phyloP scores from a whole-genome alignment of 345 rosid species.

The Acer campestre region DNA sequence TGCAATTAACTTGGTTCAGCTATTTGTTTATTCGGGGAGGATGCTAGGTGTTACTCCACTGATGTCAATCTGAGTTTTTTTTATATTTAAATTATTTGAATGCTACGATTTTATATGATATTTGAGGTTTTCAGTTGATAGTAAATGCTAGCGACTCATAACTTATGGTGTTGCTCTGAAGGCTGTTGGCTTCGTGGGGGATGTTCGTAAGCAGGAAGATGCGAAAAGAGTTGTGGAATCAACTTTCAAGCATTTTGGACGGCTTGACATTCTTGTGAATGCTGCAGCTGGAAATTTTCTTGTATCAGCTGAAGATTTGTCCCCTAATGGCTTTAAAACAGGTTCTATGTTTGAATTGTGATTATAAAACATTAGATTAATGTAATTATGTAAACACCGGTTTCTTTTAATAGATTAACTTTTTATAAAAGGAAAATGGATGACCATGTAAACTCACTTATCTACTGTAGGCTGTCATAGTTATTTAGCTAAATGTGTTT shows the following conservation, averaged over 20 bases:
- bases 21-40: background rate
- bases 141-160: background rate
- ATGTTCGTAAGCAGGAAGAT: conserved; percentile 78
- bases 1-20: background rate
- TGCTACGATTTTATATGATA: background rate
- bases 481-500: conserved; percentile 3
- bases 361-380: background rate
- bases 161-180: conserved; percentile 20
- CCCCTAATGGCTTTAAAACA: conserved; percentile 82
- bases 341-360: conserved; percentile 34
- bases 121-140: background rate
- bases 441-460: background rate
- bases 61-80: background rate
- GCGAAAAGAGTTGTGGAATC: conserved; percentile 71
- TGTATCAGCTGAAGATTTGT: conserved; percentile 73
- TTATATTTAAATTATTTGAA: background rate
- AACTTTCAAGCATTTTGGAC: conserved; percentile 62
- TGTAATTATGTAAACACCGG: background rate
- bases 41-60: background rate
- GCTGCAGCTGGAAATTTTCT: conserved; percentile 89
- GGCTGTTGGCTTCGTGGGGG: conserved; percentile 90
- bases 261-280: conserved; percentile 71
- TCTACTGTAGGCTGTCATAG: background rate
- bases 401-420: background rate
- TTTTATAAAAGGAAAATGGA: background rate